Evolutionary conservation across 1,284 basidiomycete genomes (phyloP), one percentile per base, ranked within the genome.

Genomic region (Somion occarium): DNA sequence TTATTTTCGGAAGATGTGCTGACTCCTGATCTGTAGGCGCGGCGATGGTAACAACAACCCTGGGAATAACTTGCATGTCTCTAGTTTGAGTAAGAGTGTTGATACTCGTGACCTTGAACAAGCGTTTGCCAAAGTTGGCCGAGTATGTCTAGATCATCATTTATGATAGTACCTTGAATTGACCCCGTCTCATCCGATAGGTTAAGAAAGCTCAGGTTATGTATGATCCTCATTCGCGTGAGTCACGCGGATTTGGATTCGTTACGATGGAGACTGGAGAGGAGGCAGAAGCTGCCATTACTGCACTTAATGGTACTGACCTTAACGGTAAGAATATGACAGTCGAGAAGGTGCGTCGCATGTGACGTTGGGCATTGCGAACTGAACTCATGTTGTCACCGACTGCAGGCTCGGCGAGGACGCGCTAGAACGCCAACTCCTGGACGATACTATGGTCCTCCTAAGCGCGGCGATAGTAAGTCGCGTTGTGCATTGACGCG

Each of bases 1-100:
- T 47, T 18, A 3, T 52, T 51, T 46, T 47, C 38, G 24, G 12
- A 18, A 51, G 50, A 53, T 23, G 39, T 51, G 47, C 38, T 47
- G 18, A 49, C 30, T n/a, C n/a, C n/a, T 50, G 45, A 30, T 47
- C 22, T 27, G 11, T 26, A 55, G 59, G 47, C 59, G 61, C 47
- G 64, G 61, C 24, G 72, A 69, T 13, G 73, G 68, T 18, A 73
- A 72, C 38, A 69, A 72, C 53, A 98, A 98, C 73, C 92, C 91
- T 1, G 95, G 96, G 48, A 98, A 97, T 76, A 98, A 98, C 73
- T 78, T 99, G 38, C 96, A 99, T 67, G 91, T 98, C 56, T 96
- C 93, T 39, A 85, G 92, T 38, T 76, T 99, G 49, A 85, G 85
- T 59, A 78, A 84, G 64, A 77, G 76, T 55, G 84, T 96, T 53